Base-by-base conservation (phyloP, 164 flowering plant genomes). In the Santalum album region DNA sequence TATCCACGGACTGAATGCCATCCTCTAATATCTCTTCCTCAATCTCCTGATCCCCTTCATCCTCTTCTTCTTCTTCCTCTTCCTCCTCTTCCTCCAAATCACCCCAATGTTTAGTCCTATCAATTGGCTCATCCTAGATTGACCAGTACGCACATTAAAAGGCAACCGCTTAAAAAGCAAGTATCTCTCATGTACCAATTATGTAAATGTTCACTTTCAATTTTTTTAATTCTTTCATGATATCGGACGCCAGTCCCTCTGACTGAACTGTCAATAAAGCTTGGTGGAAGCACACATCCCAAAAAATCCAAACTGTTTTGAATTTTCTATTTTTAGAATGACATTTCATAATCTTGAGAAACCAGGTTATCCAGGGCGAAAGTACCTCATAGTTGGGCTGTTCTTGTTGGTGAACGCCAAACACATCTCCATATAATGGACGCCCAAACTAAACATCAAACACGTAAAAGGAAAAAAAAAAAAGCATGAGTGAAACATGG, bases 61-160 rank as follows among this genome's bases (percentile, higher is more conserved):
- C 95, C 47, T 87, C 89, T 44, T 80, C 90, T 39, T 79, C 91
- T 58, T 84, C 97, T 48, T 90, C 87, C 59, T 82, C 76, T 24
- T 75, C 88, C 48, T 80, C 87, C 65, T 82, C 89, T 60, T 83
- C 98, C 82, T 92, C 99, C 74, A 90, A 73, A 61, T 94, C 99
- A 63, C 99, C 99, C 99, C 99, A 94, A 56, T 94, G 97, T 65
- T 84, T 94, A 53, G 81, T 79, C 73, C 85, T 87, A 68, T 90
- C 99, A 65, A 90, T 80, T 35, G 97, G 99, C 63, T 90, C 99
- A 54, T 90, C 97, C 99, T 94, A 70, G 60, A 74, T 47, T n/a
- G n/a, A n/a, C n/a, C n/a, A n/a, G n/a, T n/a, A n/a, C n/a, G n/a
- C n/a, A n/a, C n/a, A n/a, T n/a, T n/a, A n/a, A n/a, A n/a, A n/a